Base-by-base conservation (phyloP, 345 rosid species). In the Litchi chinensis region DNA sequence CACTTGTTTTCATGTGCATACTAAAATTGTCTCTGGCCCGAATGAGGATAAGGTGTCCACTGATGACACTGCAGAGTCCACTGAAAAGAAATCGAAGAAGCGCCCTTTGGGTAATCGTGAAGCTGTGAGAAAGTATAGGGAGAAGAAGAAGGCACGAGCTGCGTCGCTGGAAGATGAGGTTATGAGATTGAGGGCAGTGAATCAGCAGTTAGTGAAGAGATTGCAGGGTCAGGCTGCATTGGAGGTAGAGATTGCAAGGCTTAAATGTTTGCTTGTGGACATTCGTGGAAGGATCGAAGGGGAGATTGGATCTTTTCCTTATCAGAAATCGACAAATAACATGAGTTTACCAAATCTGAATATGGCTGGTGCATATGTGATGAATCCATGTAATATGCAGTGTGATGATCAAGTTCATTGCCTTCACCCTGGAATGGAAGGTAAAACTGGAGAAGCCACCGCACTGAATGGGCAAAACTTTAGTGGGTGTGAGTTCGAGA, bases 221-320 rank as follows among this genome's bases (percentile, higher is more conserved):
- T 81, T 94, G 88, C 99, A 93, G 80, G 92, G 93, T 77, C 98
- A 94, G 80, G 93, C 93, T 68, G 90, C 87, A 56, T 85, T 97
- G 87, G 98, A 97, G 81, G 93, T 96, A 63, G 99, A 97, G 91
- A 71, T 88, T 54, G 84, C 95, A 0, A 90, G 99, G 92, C 92
- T 94, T 13, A 97, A 97, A 89, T 97, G 98, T 87, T 86, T 96
- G 87, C 98, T 94, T 80, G 98, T 94, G 69, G 99, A 96, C 74
- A 87, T 96, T 18, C 87, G 98, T 69, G 99, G 99, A 32, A 90
- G 99, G 79, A 96, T 96, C 8, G 99, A 96, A 76, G 98, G 99
- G 75, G 99, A 94, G 81, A 96, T 96, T 66, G 98, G 99, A 24
- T 81, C 95, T 24, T 96, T 96, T 79, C 99, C 99, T 24, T 94